Conservation (phyloP, 106 monocot genomes). For the Dendrobium nobile region DNA sequence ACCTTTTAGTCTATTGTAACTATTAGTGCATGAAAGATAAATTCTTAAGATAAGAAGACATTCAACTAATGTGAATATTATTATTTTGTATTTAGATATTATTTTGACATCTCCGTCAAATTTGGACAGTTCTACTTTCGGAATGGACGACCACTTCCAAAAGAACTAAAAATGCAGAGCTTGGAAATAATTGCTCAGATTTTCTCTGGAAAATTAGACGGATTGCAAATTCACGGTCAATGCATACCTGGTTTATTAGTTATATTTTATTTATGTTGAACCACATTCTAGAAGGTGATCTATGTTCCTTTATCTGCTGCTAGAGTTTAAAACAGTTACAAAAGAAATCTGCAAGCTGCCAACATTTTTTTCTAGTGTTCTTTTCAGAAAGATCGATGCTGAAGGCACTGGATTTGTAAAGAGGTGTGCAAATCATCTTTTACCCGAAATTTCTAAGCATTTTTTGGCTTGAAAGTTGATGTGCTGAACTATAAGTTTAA, state of each 20-base stretch:
- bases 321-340: constrained; percentile 71
- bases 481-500: neutral
- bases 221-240: constrained; percentile 67
- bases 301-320: neutral
- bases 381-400: constrained; percentile 81
- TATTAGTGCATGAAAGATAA: neutral
- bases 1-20: neutral
- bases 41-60: neutral
- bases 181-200: constrained; percentile 64
- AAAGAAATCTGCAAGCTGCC: constrained; percentile 97
- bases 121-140: constrained; percentile 72
- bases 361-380: constrained; percentile 68
- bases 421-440: constrained; percentile 33
- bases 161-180: constrained; percentile 60
- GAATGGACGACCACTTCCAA: constrained; percentile 75
- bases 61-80: neutral
- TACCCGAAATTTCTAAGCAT: neutral
- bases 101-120: neutral
- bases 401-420: constrained; percentile 47
- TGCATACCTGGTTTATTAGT: neutral
- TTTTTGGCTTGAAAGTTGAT: neutral
- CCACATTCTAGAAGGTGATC: neutral
- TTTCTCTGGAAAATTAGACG: constrained; percentile 56
- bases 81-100: neutral
- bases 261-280: neutral